Evolutionary conservation across 495 filamentous ascomycete genomes (phyloP), one percentile per base, ranked within the genome.

Genomic region (Penicillium salamii): DNA sequence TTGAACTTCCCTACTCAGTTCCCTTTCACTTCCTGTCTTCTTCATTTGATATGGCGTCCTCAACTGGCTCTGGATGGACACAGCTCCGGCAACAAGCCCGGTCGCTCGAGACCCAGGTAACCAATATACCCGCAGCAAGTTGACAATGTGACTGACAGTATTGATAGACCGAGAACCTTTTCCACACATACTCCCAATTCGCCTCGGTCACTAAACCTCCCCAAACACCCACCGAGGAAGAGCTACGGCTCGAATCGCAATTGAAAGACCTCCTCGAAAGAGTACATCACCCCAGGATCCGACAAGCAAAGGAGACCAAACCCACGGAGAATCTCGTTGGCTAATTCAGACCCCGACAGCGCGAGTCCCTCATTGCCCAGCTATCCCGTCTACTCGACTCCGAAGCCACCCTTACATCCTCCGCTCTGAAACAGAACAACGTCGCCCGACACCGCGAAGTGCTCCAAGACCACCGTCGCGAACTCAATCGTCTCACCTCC

Each of bases 131-230:
- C 38, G 38, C 36, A 46, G 8, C 20, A 46, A 20, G 13, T 21
- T 31, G 7, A 33, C n/a, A 42, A 37, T 36, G 43, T 49, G 39
- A 59, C 38, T 38, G 37, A 50, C 32, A 8, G 21, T 36, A 11
- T 21, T 9, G 9, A 46, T 55, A 98, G 93, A 97, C 95, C 32
- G 91, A 97, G 66, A 82, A 79, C 49, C 83, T 93, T 42, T 95
- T 98, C 67, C 90, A 96, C 66, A 95, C 86, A 37, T 98, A 96
- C 69, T 91, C 95, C 7, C 90, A 97, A 72, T 96, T 87, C 77
- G 86, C 90, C n/a, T 85, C 87, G 0, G 80, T 85, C 54, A 69
- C 87, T 7, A 87, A 87, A 61, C 86, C 95, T 40, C 86, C 91
- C 26, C 72, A 80, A 14, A 90, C 90, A 60, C 88, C 93, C 6